Conservation (phyloP, 495 filamentous ascomycete species). For the Penicillium diatomitis region DNA sequence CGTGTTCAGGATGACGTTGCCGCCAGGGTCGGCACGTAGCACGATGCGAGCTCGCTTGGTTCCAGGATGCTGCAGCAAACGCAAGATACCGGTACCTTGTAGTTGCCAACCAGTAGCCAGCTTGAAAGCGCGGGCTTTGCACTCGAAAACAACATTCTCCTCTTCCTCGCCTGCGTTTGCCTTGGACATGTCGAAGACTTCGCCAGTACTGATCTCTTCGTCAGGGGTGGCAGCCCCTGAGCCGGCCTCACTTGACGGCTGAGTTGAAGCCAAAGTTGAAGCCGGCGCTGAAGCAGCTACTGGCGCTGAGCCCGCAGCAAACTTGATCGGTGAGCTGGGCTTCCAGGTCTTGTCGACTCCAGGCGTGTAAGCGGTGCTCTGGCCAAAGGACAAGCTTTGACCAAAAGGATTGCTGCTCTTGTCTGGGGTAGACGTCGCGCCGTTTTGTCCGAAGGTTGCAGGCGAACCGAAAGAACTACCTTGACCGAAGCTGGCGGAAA, state of each 20-base stretch:
- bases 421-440: conserved; percentile 19
- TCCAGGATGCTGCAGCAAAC: conserved; percentile 57
- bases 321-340: conserved; percentile 41
- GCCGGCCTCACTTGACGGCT: conserved; percentile 25
- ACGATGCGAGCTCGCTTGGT: conserved; percentile 55
- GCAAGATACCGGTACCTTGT: conserved; percentile 55
- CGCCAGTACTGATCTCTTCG: conserved; percentile 43
- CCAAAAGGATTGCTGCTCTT: no score
- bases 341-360: conserved; percentile 41
- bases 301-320: conserved; percentile 10
- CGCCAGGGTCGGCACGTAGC: conserved; percentile 59
- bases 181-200: conserved; percentile 49
- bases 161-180: conserved; percentile 62
- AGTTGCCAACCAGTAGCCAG: conserved; percentile 42
- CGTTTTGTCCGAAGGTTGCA: neutral
- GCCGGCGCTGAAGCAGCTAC: conserved; percentile 24
- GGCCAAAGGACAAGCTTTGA: no score
- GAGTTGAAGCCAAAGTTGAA: conserved; percentile 23
- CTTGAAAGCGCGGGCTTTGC: conserved; percentile 54
- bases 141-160: conserved; percentile 54
- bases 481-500: conserved; percentile 8
- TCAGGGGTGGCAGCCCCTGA: conserved; percentile 51
- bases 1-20: conserved; percentile 61
- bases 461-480: neutral
- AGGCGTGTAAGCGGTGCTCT: no score